Base-by-base conservation (phyloP, 805 yeast genomes). In the Candida quercuum region DNA sequence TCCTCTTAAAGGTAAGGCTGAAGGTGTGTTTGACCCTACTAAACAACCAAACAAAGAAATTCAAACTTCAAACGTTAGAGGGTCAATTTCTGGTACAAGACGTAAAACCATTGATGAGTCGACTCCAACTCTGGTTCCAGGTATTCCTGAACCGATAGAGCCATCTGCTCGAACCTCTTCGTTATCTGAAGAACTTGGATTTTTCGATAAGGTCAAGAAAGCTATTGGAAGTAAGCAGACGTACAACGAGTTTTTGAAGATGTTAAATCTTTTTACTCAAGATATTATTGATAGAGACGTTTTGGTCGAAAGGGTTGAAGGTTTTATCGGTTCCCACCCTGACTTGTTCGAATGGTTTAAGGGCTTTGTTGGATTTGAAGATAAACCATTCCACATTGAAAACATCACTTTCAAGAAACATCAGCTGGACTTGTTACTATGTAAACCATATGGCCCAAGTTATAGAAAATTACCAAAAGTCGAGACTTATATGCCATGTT, bases 401-500 rank as follows among this genome's bases (percentile, higher is more conserved):
- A 84, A 86, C 58, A 83, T 93, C 49, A 64, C 69, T 16, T 86
- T 80, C 68, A 88, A 86, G 59, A 93, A 93, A 61, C 98, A 91
- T 56, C 88, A 84, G 49, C 67, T 93, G 42, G 98, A 93, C 53
- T 71, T 93, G 39, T 80, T 91, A 22, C 71, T 86, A 51, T 93
- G 98, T 64, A 86, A 93, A 59, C 85, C 96, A 5, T 86, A 86
- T 54, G 98, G 98, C 10, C 97, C 98, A 15, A 85, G 96, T 31
- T 93, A 93, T 61, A 78, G 97, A 54, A 77, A 85, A 52, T 70
- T 91, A 38, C 99, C 99, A 20, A 89, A 89, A 52, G 77, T 93
- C 1, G 98, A 91, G 59, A 86, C 96, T 0, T 85, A 78, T 54
- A 88, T 88, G 95, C 97, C 98, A 17, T 91, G 98, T 52, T 85